These are phyloP conservation scores for Beauveria varroae DNA, from an alignment of 2,329 filamentous ascomycete genomes.

Conservation along the genomic window DNA sequence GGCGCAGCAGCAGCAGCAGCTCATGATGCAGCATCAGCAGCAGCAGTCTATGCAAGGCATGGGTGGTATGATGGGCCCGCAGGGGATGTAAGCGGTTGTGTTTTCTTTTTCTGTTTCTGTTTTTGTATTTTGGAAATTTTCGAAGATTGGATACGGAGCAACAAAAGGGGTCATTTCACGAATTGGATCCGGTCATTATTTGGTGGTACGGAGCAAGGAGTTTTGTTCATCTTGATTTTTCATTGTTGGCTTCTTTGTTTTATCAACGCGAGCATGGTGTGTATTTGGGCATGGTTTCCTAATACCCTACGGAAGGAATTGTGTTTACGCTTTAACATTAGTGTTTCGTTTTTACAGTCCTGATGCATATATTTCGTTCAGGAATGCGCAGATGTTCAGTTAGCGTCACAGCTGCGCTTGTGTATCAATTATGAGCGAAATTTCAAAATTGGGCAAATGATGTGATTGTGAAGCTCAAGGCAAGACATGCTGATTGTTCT, in stretches of 20 bases:
- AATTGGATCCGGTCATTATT: background rate
- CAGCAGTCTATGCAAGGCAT: slow-evolving; percentile 43
- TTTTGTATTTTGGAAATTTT: slow-evolving; percentile 1
- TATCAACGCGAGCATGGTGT: slow-evolving; percentile 7
- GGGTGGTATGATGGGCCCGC: slow-evolving; percentile 49
- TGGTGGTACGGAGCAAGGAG: slow-evolving; percentile 6
- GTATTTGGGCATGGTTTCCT: slow-evolving; percentile 9
- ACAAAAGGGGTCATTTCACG: background rate
- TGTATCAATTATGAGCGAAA: background rate
- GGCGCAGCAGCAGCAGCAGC: slow-evolving; percentile 26
- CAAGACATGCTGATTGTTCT: too few relatives aligned
- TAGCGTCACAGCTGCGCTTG: background rate
- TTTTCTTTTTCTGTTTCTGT: background rate
- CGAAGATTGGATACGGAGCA: slow-evolving; percentile 9
- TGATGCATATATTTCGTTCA: background rate
- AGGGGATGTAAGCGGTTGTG: slow-evolving; percentile 33
- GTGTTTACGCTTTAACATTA: slow-evolving; percentile 1
- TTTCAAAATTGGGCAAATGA: background rate
- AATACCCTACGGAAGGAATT: slow-evolving; percentile 11
- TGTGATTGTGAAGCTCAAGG: background rate
- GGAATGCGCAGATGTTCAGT: background rate
- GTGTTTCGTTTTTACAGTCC: background rate
- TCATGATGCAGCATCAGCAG: slow-evolving; percentile 29
- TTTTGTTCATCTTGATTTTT: background rate
- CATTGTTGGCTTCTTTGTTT: background rate